Percentiles rank a stretch among this genome's conserved stretches.
Conservation (phyloP, 208 protist genomes). For the Acanthamoeba comandoni region DNA sequence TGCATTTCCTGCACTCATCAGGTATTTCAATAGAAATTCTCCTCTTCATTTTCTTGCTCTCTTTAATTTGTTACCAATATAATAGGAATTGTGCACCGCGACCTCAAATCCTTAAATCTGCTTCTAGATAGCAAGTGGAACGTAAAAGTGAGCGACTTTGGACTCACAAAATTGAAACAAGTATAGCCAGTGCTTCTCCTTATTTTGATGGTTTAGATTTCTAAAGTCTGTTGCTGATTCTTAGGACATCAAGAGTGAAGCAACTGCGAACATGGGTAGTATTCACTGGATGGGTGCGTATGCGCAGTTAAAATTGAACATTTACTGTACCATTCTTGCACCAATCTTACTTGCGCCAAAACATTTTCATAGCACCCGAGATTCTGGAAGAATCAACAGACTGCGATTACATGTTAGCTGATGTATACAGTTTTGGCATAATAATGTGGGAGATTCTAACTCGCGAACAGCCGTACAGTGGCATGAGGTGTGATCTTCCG, state of each 20-base stretch:
- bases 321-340: too few species aligned
- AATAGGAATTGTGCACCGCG: conserved; percentile 30
- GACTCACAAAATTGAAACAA: conserved; percentile 47
- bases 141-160: conserved; percentile 52
- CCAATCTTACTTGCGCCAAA: too few species aligned
- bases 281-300: too few species aligned
- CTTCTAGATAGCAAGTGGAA: conserved; percentile 12
- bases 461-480: conserved; percentile 28
- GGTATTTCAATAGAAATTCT: neutral
- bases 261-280: too few species aligned
- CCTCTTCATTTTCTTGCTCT: too few species aligned
- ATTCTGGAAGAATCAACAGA: conserved; percentile 28
- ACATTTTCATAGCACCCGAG: conserved; percentile 23
- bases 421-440: conserved; percentile 73
- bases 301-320: too few species aligned
- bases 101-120: conserved; percentile 67
- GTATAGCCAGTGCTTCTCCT: conserved; percentile 19
- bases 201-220: conserved; percentile 2
- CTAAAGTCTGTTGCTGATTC: too few species aligned
- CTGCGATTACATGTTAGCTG: conserved; percentile 36
- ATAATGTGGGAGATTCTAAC: conserved; percentile 71
- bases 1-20: conserved; percentile 69
- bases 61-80: too few species aligned
- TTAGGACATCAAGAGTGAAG: too few species aligned
- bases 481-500: neutral